Percentiles rank a stretch among this genome's conserved stretches.
Conservation (phyloP, 2,329 filamentous ascomycete genomes). For the Claviceps purpurea region DNA sequence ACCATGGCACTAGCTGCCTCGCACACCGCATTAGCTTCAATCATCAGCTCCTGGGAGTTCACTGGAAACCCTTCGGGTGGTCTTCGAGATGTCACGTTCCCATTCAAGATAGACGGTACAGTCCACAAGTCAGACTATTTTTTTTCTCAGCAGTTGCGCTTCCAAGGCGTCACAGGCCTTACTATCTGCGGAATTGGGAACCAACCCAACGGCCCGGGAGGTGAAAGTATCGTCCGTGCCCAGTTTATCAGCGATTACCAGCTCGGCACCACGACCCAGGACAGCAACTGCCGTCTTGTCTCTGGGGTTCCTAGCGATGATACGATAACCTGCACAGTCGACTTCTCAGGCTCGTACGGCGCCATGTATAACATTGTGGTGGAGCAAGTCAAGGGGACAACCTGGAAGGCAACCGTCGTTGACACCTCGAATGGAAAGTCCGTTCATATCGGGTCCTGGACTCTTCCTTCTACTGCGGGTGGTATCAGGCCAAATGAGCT, state of each 20-base stretch:
- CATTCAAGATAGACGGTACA: constrained; percentile 10
- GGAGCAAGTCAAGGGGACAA: neutral
- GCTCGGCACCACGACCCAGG: neutral
- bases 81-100: constrained; percentile 8
- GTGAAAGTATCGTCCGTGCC: neutral
- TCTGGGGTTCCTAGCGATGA: neutral
- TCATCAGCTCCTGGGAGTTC: neutral
- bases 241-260: neutral
- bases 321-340: neutral
- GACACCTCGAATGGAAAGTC: neutral
- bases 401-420: neutral
- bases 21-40: neutral
- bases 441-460: neutral
- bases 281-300: neutral
- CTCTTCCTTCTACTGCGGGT: neutral
- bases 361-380: neutral
- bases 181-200: neutral
- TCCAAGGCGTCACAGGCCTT: constrained; percentile 1
- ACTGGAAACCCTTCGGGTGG: neutral
- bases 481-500: neutral
- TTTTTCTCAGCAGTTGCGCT: constrained; percentile 11
- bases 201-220: neutral
- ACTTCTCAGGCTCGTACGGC: neutral
- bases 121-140: constrained; percentile 10
- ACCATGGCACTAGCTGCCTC: neutral